Evolutionary conservation across 495 filamentous ascomycete genomes (phyloP).

Genomic region (Copromyces sp.): DNA sequence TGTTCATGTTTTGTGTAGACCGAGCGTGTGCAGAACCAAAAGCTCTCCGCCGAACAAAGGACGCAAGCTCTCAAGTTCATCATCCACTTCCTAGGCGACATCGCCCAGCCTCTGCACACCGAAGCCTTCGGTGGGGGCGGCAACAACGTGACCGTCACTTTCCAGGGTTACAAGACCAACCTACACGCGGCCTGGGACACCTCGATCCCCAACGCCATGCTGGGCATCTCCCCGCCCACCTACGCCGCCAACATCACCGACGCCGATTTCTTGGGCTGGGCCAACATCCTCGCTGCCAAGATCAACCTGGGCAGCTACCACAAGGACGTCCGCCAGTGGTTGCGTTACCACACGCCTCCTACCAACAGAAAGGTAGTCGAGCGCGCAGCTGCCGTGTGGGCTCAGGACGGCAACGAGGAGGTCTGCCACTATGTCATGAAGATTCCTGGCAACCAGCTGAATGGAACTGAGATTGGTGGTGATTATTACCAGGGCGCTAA

Average conservation of each 20-base stretch:
- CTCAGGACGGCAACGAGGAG: conserved; percentile 45
- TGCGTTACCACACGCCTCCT: conserved; percentile 29
- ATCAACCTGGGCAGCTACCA: conserved; percentile 41
- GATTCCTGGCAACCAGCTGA: conserved; percentile 36
- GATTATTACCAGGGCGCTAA: conserved; percentile 42
- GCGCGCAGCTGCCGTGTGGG: conserved; percentile 40
- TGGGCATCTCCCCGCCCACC: conserved; percentile 7
- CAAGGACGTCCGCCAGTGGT: conserved; percentile 37
- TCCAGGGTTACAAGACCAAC: conserved; percentile 43
- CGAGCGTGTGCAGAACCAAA: conserved; percentile 14
- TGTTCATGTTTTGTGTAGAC: conserved; percentile 1
- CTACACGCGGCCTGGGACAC: conserved; percentile 58
- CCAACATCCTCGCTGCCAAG: conserved; percentile 23
- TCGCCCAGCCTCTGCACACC: conserved; percentile 54
- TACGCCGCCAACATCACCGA: conserved; percentile 33
- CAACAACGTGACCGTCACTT: conserved; percentile 50
- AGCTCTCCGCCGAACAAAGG: neutral
- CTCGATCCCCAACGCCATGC: conserved; percentile 47
- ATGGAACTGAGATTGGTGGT: conserved; percentile 39
- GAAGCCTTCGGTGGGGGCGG: conserved; percentile 48
- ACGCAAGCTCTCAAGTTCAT: conserved; percentile 10
- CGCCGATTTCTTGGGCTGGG: conserved; percentile 25
- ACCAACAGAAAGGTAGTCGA: conserved; percentile 28
- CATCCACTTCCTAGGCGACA: conserved; percentile 47
- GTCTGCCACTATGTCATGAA: conserved; percentile 46